Percentiles rank a stretch among this genome's conserved stretches.
Evolutionary conservation across 1,139 yeast genomes (phyloP).

Genomic region (Candida glucosophila): DNA sequence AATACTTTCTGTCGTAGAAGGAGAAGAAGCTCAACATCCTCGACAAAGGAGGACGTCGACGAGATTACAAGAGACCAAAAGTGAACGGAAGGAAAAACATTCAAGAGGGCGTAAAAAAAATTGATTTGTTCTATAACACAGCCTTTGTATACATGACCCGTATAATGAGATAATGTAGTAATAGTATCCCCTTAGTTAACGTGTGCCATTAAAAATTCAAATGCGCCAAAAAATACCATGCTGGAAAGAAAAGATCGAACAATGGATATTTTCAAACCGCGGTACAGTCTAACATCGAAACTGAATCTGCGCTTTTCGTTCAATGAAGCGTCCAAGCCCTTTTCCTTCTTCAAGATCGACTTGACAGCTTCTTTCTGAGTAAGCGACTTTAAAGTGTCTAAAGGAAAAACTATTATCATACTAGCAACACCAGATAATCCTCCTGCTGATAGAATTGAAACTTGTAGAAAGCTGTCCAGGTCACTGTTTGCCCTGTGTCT

Average conservation of each 20-base stretch:
- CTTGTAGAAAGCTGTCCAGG: conserved; percentile 20
- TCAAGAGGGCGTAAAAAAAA: too few relatives aligned
- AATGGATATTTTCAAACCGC: conserved; percentile 72
- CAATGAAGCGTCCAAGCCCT: conserved; percentile 33
- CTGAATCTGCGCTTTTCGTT: conserved; percentile 20
- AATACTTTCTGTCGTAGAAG: conserved; percentile 6
- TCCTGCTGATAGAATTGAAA: conserved; percentile 52
- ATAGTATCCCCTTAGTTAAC: conserved; percentile 16
- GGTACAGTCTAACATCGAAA: conserved; percentile 48
- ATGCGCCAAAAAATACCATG: conserved; percentile 66
- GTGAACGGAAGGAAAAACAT: too few relatives aligned
- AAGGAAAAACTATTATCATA: conserved; percentile 69
- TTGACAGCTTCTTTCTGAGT: conserved; percentile 68
- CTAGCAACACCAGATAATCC: conserved; percentile 68
- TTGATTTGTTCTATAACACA: too few relatives aligned
- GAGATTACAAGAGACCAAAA: background rate
- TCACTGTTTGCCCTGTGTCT: conserved; percentile 24
- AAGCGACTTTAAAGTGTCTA: conserved; percentile 71
- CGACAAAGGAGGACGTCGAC: background rate
- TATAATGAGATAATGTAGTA: too few relatives aligned
- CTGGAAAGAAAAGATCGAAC: conserved; percentile 65
- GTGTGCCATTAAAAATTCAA: conserved; percentile 56
- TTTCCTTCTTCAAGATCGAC: conserved; percentile 45
- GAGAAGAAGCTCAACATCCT: background rate
- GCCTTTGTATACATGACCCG: too few relatives aligned